Base-by-base conservation (phyloP, 495 filamentous ascomycete genomes). In the Penicillium waksmanii region DNA sequence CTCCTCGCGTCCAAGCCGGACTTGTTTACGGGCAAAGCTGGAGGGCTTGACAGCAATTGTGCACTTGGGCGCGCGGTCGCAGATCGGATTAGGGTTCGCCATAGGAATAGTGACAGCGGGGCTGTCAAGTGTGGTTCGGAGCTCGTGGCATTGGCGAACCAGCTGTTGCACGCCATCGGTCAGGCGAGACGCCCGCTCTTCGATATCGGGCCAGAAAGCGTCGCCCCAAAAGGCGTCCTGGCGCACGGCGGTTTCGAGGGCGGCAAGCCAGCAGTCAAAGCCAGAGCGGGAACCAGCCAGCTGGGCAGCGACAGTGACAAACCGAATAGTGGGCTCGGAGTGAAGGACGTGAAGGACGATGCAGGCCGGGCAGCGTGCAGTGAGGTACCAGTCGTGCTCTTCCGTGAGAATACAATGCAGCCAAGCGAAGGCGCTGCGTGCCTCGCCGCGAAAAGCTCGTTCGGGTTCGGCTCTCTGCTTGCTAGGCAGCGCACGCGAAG, bases 351-450 rank as follows among this genome's bases (percentile, higher is more conserved):
- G 76, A 36, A 76, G 71, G 4, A 83, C 80, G 50, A 84, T 75
- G 65, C 85, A 87, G 19, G 79, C 78, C 19, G 84, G 83, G 68
- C 85, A 87, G 15, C 84, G 82, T 48, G 76, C 67, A 0, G 81
- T 82, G 60, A 78, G 66, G 61, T 82, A 84, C 82, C 83, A 87
- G 57, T 86, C 80, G 56, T 80, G 78, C 58, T 85, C 84, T 56
- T 84, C 82, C 25, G 63, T 77, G 9, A 86, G 65, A 52, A 86
- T 84, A 72, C 82, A 85, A 61, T 85, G 80, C 47, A 87, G 72
- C 82, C 84, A 87, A 54, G 84, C 69, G 69, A 82, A 87, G 6
- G 84, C 82, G 54, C 81, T 80, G 27, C 84, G 80, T 12, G 84
- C 84, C 47, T 84, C 79, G 3, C 83, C 83, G 12, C 74, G 72